Base-by-base conservation (phyloP, 225 moss, liverwort and hornwort genomes). In the Climacium dendroides region DNA sequence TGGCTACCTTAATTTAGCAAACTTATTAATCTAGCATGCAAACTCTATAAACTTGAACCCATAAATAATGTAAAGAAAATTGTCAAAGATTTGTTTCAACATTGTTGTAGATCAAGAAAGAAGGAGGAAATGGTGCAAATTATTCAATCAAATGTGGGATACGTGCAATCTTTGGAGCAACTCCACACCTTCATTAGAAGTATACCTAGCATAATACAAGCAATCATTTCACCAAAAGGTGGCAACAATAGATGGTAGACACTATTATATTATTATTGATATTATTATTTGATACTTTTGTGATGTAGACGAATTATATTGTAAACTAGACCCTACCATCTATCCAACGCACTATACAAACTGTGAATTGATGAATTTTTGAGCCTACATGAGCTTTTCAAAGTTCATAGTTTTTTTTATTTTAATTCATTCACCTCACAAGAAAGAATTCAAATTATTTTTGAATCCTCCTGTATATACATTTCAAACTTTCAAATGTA, bases 391-490 rank as follows among this genome's bases (percentile, higher is more conserved):
- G 17, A 34, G 32, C 63, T 63, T 63, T 34, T 28, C 30, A 32
- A 63, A 32, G 17, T 30, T 32, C 17, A 32, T 17, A 63, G 8
- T 30, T 63, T 26, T 8, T 26, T 2, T 9, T 9, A 9, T 5
- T 50, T 74, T n/a, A n/a, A n/a, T 5, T 20, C 0, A 30, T 32
- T 48, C 11, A 74, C 32, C 1, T 47, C 5, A 7, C 32, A 9
- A 50, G 34, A 3, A 50, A 18, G 32, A 50, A 7, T 7, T 48
- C 0, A 0, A 32, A 74, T 19, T 32, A 32, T 32, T 19, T 19
- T 20, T 20, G 3, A 7, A 32, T 13, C 13, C 5, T 74, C 5
- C 0, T 2, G 0, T 7, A 47, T 7, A 12, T 32, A 45, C 45
- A 45, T 50, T 34, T 34, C 32, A 48, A 32, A 48, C 19, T 50